Conservation (phyloP, 2,329 filamentous ascomycete genomes). For the Cercospora sp. region DNA sequence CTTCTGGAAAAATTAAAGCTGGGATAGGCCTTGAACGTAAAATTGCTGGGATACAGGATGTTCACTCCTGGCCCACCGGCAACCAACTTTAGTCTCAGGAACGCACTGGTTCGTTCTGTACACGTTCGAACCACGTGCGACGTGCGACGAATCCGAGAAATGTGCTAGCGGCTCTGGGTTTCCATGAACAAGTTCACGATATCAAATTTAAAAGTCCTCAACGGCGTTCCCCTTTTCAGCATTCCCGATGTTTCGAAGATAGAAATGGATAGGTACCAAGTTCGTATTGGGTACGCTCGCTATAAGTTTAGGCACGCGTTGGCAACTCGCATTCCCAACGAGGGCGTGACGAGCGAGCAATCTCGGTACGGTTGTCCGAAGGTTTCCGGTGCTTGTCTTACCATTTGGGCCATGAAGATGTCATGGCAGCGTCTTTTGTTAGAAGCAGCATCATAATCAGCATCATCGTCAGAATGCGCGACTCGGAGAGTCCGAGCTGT, state of each 20-base stretch:
- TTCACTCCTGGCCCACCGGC: neutral
- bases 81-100: neutral
- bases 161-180: neutral
- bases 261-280: neutral
- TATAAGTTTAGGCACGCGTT: neutral
- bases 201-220: neutral
- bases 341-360: neutral
- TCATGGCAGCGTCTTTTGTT: neutral
- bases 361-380: neutral
- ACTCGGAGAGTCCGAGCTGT: neutral
- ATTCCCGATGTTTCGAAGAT: neutral
- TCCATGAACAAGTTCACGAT: neutral
- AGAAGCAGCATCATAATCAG: neutral
- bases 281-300: neutral
- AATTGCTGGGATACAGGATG: neutral
- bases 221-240: neutral
- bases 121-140: neutral
- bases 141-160: neutral
- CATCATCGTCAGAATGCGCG: neutral
- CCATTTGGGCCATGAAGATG: neutral
- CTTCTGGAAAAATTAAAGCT: neutral
- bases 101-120: neutral
- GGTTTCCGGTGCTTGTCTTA: neutral
- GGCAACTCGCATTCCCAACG: neutral
- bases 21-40: neutral